A percentile compares a stretch with the other conserved stretches of the same genome.
These are phyloP conservation scores for Viola odorata DNA, from an alignment of 345 rosid genomes.

Conservation along the genomic window DNA sequence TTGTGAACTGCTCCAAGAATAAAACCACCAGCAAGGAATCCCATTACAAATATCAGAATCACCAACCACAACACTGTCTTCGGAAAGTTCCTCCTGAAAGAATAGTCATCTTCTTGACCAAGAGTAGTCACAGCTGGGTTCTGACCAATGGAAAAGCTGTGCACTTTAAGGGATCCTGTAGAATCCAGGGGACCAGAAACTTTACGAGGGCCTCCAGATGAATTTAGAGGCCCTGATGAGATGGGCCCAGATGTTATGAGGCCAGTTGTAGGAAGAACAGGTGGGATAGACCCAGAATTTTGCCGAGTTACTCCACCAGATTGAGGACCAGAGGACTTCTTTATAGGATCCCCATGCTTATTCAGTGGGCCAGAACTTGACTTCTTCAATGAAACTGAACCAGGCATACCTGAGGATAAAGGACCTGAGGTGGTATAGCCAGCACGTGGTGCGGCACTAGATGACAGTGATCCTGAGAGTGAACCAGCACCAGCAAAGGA, in stretches of 20 bases:
- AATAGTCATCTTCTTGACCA: conserved; percentile 30
- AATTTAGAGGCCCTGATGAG: conserved; percentile 12
- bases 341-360: conserved; percentile 19
- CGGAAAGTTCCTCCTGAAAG: conserved; percentile 57
- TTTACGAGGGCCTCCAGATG: conserved; percentile 15
- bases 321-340: conserved; percentile 22
- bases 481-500: conserved; percentile 13
- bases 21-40: conserved; percentile 81
- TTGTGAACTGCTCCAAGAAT: conserved; percentile 82
- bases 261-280: conserved; percentile 17
- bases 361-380: conserved; percentile 20
- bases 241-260: conserved; percentile 23
- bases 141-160: conserved; percentile 4
- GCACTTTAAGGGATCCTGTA: conserved; percentile 12
- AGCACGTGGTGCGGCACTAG: conserved; percentile 16
- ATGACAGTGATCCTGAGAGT: conserved; percentile 11
- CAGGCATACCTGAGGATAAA: conserved; percentile 19
- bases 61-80: conserved; percentile 66
- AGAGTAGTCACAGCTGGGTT: conserved; percentile 17
- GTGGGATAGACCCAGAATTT: conserved; percentile 20
- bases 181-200: conserved; percentile 18
- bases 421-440: conserved; percentile 21
- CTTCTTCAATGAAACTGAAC: conserved; percentile 15
- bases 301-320: conserved; percentile 15
- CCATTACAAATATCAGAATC: conserved; percentile 63